Conservation (phyloP, 2,329 filamentous ascomycete species). For the Magnaporthiopsis incrustans region DNA sequence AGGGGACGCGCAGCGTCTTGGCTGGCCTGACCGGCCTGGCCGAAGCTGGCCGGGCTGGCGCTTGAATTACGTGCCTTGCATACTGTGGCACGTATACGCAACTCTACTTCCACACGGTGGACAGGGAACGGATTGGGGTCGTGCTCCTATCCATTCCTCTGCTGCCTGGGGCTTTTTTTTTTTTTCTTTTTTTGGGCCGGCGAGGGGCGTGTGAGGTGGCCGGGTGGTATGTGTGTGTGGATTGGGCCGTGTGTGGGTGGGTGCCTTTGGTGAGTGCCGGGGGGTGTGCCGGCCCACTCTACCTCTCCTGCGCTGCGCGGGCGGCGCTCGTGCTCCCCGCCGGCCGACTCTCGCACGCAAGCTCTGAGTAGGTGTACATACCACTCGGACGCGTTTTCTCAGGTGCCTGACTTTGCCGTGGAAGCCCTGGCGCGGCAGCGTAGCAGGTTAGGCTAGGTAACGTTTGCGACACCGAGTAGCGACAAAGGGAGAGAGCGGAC, state of each 20-base stretch:
- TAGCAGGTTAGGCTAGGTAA: too few relatives aligned
- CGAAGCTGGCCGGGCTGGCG: neutral
- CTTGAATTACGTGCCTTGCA: neutral
- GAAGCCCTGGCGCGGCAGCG: neutral
- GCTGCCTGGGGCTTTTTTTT: neutral
- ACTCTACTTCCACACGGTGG: neutral
- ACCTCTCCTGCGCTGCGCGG: too few relatives aligned
- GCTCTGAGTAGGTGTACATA: neutral
- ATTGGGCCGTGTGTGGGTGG: neutral
- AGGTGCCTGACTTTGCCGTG: neutral
- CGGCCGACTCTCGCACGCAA: neutral
- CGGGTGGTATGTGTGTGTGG: neutral
- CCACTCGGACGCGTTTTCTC: neutral
- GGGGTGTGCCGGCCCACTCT: neutral
- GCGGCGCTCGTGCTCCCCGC: neutral
- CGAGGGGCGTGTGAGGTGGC: neutral
- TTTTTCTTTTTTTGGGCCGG: too few relatives aligned
- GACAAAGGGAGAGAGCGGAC: too few relatives aligned
- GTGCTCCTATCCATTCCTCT: neutral
- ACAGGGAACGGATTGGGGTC: neutral
- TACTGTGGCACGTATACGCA: neutral
- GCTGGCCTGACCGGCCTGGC: too few relatives aligned
- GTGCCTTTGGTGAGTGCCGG: too few relatives aligned
- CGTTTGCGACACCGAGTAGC: too few relatives aligned
- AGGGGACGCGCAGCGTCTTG: neutral